Conservation (phyloP, 139 green algal species). For the Monoraphidium neglectum region DNA sequence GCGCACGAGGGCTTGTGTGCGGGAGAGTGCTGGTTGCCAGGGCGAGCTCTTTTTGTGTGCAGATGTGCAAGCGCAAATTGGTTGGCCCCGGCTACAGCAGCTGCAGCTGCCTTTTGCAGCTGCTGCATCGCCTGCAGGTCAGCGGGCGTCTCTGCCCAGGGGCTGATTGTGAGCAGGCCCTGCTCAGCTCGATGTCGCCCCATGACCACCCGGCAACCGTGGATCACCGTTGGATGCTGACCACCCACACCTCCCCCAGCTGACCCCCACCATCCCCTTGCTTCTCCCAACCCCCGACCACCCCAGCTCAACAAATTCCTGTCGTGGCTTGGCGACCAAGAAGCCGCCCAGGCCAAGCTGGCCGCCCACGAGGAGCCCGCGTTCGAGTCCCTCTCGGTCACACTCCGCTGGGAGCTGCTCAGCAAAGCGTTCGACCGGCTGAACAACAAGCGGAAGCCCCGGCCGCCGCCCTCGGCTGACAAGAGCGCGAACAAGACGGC, state of each 20-base stretch:
- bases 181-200: not conserved
- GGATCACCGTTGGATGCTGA: not conserved
- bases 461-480: slow-evolving; percentile 39
- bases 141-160: slow-evolving; percentile 23
- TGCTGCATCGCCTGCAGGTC: no score
- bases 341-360: slow-evolving; percentile 63
- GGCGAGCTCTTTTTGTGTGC: no score
- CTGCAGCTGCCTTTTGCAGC: no score
- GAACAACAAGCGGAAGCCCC: slow-evolving; percentile 72
- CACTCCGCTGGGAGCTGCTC: slow-evolving; percentile 33
- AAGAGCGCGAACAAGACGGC: slow-evolving; percentile 23
- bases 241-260: no score
- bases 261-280: not conserved
- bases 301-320: slow-evolving; percentile 58
- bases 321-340: slow-evolving; percentile 64
- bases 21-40: no score
- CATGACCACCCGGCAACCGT: not conserved
- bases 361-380: slow-evolving; percentile 65
- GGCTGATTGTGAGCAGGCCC: not conserved
- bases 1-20: no score
- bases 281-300: no score
- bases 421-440: slow-evolving; percentile 59
- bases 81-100: no score
- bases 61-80: no score
- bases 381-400: slow-evolving; percentile 51